Evolutionary conservation across 352 stramenopile genomes (phyloP).

Genomic region (Phytophthora brassicae): DNA sequence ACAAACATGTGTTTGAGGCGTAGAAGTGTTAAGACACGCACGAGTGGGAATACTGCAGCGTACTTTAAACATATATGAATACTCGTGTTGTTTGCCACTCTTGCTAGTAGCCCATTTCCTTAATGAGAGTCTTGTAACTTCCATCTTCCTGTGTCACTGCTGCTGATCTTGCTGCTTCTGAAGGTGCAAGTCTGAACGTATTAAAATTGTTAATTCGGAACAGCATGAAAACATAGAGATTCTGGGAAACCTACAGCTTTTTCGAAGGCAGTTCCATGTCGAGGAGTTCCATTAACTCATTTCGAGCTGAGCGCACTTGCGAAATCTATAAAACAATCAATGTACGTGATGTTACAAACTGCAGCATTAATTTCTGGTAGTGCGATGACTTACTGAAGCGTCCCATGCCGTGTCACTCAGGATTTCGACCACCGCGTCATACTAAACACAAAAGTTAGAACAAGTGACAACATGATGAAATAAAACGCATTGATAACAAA

Average conservation of each 20-base stretch:
- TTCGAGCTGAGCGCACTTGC: constrained; percentile 49
- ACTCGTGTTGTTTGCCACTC: constrained; percentile 3
- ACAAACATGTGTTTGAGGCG: constrained; percentile 32
- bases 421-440: constrained; percentile 73
- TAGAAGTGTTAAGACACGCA: constrained; percentile 10
- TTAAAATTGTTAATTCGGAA: neutral
- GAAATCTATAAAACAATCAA: constrained; percentile 50
- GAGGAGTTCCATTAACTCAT: constrained; percentile 67
- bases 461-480: neutral
- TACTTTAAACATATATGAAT: constrained; percentile 10
- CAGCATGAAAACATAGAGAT: neutral
- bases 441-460: constrained; percentile 33
- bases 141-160: constrained; percentile 10
- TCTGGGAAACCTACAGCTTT: constrained; percentile 43
- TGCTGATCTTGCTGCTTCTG: neutral
- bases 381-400: constrained; percentile 44
- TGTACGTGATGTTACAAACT: neutral
- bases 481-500: constrained; percentile 12
- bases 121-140: constrained; percentile 69
- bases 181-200: neutral
- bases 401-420: constrained; percentile 84
- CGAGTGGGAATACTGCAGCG: constrained; percentile 14
- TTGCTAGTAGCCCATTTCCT: constrained; percentile 74
- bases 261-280: constrained; percentile 62
- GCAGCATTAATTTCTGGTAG: neutral